These are phyloP conservation scores for Venturia carpophila DNA, from an alignment of 2,329 filamentous ascomycete genomes.

Conservation along the genomic window DNA sequence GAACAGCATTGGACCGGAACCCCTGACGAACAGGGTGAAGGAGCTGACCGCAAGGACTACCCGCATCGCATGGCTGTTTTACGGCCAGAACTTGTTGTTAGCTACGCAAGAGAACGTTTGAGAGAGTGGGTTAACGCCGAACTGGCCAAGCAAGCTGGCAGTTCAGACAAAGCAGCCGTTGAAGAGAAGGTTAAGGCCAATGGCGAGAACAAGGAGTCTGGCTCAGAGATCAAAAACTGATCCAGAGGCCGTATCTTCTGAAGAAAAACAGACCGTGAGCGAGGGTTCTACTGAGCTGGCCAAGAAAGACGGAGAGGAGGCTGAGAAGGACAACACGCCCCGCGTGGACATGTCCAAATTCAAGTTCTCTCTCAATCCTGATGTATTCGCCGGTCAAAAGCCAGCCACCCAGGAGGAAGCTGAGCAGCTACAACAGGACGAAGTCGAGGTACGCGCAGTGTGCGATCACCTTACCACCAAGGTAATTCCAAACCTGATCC, in stretches of 20 bases:
- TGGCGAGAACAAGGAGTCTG: conserved; percentile 27
- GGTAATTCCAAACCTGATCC: conserved; percentile 75
- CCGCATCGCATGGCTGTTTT: conserved; percentile 96
- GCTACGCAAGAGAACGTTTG: conserved; percentile 76
- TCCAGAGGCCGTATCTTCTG: conserved; percentile 23
- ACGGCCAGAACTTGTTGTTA: conserved; percentile 80
- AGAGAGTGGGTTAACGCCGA: conserved; percentile 80
- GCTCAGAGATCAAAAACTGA: conserved; percentile 28
- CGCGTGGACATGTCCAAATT: conserved; percentile 83
- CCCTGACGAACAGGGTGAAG: conserved; percentile 27
- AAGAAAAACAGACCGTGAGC: conserved; percentile 24
- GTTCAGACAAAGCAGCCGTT: conserved; percentile 25
- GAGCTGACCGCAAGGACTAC: conserved; percentile 49
- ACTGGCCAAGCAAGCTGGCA: conserved; percentile 39
- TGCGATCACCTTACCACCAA: conserved; percentile 69
- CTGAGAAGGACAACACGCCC: conserved; percentile 25
- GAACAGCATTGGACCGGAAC: conserved; percentile 57
- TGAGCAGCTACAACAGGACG: conserved; percentile 70
- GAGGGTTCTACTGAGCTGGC: conserved; percentile 16
- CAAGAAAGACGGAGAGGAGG: conserved; percentile 24
- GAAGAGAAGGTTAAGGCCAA: conserved; percentile 36
- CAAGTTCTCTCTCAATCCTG: conserved; percentile 82
- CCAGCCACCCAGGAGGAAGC: conserved; percentile 90
- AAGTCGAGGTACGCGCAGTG: conserved; percentile 77
- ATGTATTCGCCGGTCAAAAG: conserved; percentile 86